Evolutionary conservation across 768 basidiomycete species (phyloP).

Genomic region (Mrakia blollopis): DNA sequence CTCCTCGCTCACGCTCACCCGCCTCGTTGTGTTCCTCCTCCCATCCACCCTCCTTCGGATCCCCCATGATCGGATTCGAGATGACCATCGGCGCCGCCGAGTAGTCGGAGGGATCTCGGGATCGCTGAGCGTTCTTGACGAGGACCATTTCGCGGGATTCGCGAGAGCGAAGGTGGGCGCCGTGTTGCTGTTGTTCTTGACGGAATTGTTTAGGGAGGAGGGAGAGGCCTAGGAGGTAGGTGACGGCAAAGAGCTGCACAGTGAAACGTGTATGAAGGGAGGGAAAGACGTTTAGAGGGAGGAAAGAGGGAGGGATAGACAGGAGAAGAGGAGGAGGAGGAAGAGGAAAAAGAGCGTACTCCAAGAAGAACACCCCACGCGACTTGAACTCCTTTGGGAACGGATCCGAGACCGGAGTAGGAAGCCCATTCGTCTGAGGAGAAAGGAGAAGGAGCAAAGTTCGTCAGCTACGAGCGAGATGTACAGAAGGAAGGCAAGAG

Average conservation of each 20-base stretch:
- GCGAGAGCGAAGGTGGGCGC: not conserved
- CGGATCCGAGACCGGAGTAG: not conserved
- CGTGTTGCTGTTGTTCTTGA: too few relatives aligned
- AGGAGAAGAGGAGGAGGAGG: not conserved
- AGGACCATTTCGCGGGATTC: not conserved
- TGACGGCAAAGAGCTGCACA: conserved; percentile 11
- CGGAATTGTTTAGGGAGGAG: conserved; percentile 12
- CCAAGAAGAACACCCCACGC: conserved; percentile 24
- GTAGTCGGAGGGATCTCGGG: not conserved
- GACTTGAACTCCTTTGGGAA: not conserved
- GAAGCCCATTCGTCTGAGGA: not conserved
- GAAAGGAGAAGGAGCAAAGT: not conserved
- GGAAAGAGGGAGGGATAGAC: too few relatives aligned
- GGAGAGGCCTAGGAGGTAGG: conserved; percentile 19
- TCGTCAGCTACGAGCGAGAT: not conserved
- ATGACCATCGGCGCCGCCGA: not conserved
- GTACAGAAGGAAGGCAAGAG: not conserved
- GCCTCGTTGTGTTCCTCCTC: too few relatives aligned
- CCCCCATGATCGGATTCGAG: not conserved
- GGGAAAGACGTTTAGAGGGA: not conserved
- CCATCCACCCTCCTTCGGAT: not conserved
- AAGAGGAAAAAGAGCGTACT: not conserved
- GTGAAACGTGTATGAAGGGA: not conserved
- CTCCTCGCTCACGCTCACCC: too few relatives aligned
- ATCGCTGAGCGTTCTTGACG: not conserved